phyloP scores from a whole-genome alignment of 805 yeast species.

The Yarrowia divulgata region DNA sequence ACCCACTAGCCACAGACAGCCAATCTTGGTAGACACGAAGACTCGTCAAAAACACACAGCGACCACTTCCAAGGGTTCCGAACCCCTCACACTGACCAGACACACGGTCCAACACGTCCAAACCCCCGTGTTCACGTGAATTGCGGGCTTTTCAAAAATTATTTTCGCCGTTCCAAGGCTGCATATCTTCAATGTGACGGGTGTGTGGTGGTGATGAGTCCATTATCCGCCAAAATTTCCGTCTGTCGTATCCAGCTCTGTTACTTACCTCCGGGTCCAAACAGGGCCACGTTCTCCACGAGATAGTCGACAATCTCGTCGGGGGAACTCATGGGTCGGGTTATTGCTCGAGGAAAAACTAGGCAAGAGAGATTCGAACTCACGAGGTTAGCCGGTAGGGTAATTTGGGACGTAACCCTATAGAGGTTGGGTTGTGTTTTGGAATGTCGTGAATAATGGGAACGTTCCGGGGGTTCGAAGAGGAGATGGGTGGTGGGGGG shows the following conservation, averaged over 20 bases:
- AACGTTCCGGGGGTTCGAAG: constrained; percentile 10
- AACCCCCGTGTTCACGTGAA: background rate
- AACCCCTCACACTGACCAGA: background rate
- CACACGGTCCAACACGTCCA: background rate
- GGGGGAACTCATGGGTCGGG: constrained; percentile 42
- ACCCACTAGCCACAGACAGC: background rate
- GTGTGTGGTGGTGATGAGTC: background rate
- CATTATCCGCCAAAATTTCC: background rate
- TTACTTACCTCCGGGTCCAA: constrained; percentile 48
- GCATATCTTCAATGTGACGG: background rate
- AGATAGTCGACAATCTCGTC: constrained; percentile 48
- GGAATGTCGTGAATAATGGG: background rate
- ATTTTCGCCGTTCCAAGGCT: background rate
- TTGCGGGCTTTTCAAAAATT: constrained; percentile 3
- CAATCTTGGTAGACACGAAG: no score
- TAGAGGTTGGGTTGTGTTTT: background rate
- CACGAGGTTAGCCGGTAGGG: constrained; percentile 37
- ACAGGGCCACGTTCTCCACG: constrained; percentile 47
- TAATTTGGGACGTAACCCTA: constrained; percentile 35
- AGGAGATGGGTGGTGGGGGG: no score
- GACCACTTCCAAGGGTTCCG: background rate
- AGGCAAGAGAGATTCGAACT: constrained; percentile 32
- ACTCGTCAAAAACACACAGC: background rate
- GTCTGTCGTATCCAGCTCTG: background rate
- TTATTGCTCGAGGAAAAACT: constrained; percentile 9